Evolutionary conservation across 169 alveolate genomes (phyloP).

Genomic region (Babesia gibsoni): DNA sequence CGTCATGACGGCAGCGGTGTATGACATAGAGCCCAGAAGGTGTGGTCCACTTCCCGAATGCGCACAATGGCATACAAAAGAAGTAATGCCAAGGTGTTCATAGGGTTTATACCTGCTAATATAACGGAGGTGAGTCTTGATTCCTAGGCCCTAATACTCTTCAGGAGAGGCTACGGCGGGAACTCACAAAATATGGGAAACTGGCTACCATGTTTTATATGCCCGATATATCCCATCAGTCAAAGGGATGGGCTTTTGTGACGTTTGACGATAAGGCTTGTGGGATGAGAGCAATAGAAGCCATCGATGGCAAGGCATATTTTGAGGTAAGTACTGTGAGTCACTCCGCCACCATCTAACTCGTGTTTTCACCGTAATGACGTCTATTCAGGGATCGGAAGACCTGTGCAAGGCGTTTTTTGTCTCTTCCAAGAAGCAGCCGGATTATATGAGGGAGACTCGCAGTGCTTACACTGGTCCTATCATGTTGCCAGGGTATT

Average conservation of each 20-base stretch:
- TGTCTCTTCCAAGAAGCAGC: background rate
- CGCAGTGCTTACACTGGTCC: slow-evolving; percentile 39
- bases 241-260: slow-evolving; percentile 76
- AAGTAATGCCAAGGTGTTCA: slow-evolving; percentile 63
- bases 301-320: slow-evolving; percentile 62
- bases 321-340: slow-evolving; percentile 57
- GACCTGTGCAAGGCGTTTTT: slow-evolving; percentile 16
- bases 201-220: slow-evolving; percentile 67
- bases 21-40: too few species aligned
- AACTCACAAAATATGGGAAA: slow-evolving; percentile 65
- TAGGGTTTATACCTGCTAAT: slow-evolving; percentile 70
- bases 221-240: slow-evolving; percentile 65
- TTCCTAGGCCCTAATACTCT: background rate
- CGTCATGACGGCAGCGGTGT: slow-evolving; percentile 13
- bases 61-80: too few species aligned
- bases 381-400: background rate
- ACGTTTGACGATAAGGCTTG: slow-evolving; percentile 58
- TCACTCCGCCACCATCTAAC: too few species aligned
- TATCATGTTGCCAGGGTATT: slow-evolving; percentile 62
- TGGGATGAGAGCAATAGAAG: slow-evolving; percentile 65
- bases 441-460: slow-evolving; percentile 34
- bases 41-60: too few species aligned
- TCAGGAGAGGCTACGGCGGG: slow-evolving; percentile 64
- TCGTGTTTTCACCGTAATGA: too few species aligned
- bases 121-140: slow-evolving; percentile 62